These are phyloP conservation scores for Suhomyces vadensis DNA, from an alignment of 805 yeast species.

Conservation along the genomic window DNA sequence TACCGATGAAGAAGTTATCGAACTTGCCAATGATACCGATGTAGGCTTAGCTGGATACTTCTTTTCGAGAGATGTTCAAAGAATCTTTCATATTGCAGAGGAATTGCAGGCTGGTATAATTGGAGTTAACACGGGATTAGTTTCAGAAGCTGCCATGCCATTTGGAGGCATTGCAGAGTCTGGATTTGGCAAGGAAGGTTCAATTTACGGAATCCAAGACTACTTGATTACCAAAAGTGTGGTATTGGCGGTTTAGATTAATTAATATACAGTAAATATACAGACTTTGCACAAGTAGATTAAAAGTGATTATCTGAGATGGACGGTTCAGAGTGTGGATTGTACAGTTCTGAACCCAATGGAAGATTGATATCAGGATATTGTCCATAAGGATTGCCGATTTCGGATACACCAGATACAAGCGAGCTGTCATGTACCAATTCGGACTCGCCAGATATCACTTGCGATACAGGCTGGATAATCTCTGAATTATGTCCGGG, in stretches of 20 bases:
- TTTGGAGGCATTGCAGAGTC: conserved; percentile 79
- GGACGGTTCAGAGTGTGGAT: neutral
- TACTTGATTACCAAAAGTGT: conserved; percentile 66
- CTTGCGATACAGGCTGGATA: neutral
- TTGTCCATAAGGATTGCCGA: neutral
- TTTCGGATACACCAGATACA: neutral
- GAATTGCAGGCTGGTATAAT: conserved; percentile 77
- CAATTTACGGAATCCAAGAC: conserved; percentile 73
- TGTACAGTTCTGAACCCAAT: neutral
- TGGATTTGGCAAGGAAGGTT: conserved; percentile 82
- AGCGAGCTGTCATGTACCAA: neutral
- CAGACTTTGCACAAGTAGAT: neutral
- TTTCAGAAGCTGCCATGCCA: conserved; percentile 68
- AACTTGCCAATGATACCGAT: conserved; percentile 62
- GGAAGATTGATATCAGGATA: neutral
- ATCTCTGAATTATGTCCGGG: neutral
- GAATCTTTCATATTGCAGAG: conserved; percentile 64
- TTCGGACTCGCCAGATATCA: neutral
- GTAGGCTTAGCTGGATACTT: conserved; percentile 82
- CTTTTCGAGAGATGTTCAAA: conserved; percentile 55
- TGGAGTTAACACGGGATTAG: conserved; percentile 74
- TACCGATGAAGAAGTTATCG: conserved; percentile 63
- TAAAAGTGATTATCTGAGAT: neutral
- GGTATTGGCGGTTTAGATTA: conserved; percentile 40
- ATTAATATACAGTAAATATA: conserved; percentile 1